These are phyloP conservation scores for Hansenula lynferdii DNA, from an alignment of 1,139 yeast species.

Conservation along the genomic window DNA sequence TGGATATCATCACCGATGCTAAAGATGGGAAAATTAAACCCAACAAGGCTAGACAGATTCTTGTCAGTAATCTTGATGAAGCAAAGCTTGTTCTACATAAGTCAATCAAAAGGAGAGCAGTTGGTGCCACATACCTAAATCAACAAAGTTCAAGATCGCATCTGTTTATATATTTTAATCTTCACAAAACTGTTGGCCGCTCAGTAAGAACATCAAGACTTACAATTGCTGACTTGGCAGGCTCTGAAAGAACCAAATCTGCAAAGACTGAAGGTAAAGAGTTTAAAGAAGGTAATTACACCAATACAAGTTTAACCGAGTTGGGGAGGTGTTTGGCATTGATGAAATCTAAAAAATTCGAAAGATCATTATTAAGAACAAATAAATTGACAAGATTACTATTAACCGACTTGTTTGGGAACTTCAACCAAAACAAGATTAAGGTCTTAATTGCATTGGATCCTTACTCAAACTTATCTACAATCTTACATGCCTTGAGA, in stretches of 20 bases:
- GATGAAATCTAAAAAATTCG: slow-evolving; percentile 28
- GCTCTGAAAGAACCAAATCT: slow-evolving; percentile 41
- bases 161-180: slow-evolving; percentile 32
- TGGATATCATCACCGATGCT: slow-evolving; percentile 31
- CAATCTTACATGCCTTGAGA: slow-evolving; percentile 20
- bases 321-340: slow-evolving; percentile 41
- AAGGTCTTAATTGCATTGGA: slow-evolving; percentile 53
- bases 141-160: slow-evolving; percentile 30
- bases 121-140: slow-evolving; percentile 19
- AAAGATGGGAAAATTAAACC: slow-evolving; percentile 34
- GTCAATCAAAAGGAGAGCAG: slow-evolving; percentile 22
- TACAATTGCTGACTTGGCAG: slow-evolving; percentile 46
- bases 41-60: slow-evolving; percentile 28
- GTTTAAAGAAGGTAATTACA: slow-evolving; percentile 41
- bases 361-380: slow-evolving; percentile 36
- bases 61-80: slow-evolving; percentile 25
- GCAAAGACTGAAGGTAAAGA: slow-evolving; percentile 39
- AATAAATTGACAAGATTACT: slow-evolving; percentile 43
- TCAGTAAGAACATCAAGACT: slow-evolving; percentile 26
- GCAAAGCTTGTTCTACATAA: slow-evolving; percentile 24
- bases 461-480: slow-evolving; percentile 35
- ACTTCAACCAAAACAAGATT: slow-evolving; percentile 19
- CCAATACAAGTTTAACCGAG: slow-evolving; percentile 39
- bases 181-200: slow-evolving; percentile 16
- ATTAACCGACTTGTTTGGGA: slow-evolving; percentile 38